Percentiles rank a stretch among this genome's conserved stretches.
These are phyloP conservation scores for Nicotiana otophora DNA, from an alignment of 257 asterid species.

Conservation along the genomic window DNA sequence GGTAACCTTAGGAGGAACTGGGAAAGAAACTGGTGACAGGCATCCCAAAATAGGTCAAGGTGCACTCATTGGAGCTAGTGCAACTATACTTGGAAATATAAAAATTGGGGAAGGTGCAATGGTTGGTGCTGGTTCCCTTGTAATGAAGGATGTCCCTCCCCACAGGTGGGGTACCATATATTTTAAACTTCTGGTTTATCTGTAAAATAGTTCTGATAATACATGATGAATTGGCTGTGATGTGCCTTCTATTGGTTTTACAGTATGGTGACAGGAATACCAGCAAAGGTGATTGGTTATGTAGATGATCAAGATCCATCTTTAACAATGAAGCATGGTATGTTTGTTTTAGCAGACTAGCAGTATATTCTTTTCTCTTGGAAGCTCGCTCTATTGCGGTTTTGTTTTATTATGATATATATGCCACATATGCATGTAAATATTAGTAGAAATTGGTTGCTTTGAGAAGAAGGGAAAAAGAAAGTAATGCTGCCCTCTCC, in stretches of 20 bases:
- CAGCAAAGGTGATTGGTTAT: slow-evolving; percentile 42
- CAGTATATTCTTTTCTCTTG: neutral
- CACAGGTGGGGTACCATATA: slow-evolving; percentile 28
- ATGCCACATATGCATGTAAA: neutral
- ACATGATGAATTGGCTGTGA: neutral
- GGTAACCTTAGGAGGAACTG: slow-evolving; percentile 46
- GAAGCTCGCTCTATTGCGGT: neutral
- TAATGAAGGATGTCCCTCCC: slow-evolving; percentile 35
- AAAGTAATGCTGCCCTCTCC: neutral
- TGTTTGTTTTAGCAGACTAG: neutral
- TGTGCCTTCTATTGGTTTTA: slow-evolving; percentile 12
- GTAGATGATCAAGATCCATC: slow-evolving; percentile 43
- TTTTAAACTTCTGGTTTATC: neutral
- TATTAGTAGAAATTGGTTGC: neutral
- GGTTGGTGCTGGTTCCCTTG: slow-evolving; percentile 43
- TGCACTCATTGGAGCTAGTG: slow-evolving; percentile 41
- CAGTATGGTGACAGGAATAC: slow-evolving; percentile 48
- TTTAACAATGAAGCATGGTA: slow-evolving; percentile 44
- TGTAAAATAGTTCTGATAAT: neutral
- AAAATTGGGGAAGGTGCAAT: slow-evolving; percentile 43
- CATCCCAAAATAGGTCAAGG: slow-evolving; percentile 49
- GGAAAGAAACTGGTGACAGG: slow-evolving; percentile 38
- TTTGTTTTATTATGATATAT: neutral
- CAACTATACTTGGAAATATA: slow-evolving; percentile 38
- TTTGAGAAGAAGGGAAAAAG: neutral